These are phyloP conservation scores for Tetrahymena elliotti DNA, from an alignment of 73 alveolate genomes.

Conservation along the genomic window DNA sequence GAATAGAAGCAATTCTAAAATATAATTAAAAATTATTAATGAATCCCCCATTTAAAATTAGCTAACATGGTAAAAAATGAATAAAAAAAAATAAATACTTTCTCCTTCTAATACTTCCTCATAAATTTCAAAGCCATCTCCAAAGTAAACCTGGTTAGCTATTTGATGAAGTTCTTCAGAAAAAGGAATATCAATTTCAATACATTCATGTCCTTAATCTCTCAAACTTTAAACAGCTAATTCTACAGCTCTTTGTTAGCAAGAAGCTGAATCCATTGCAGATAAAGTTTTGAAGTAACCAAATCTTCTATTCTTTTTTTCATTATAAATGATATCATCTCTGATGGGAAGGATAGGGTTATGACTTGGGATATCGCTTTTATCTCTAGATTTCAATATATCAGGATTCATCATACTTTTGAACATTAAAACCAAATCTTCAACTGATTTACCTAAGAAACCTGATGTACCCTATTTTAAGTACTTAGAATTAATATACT, in stretches of 20 bases:
- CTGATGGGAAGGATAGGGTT: neutral
- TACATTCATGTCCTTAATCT: conserved; percentile 38
- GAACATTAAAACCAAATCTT: conserved; percentile 33
- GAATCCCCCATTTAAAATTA: neutral
- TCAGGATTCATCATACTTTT: conserved; percentile 5
- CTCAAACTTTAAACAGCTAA: conserved; percentile 26
- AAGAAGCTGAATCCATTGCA: neutral
- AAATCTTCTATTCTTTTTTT: conserved; percentile 39
- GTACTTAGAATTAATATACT: conserved; percentile 1
- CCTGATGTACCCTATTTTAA: conserved; percentile 28
- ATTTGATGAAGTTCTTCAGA: neutral
- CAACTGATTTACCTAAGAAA: conserved; percentile 51
- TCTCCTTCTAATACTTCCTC: neutral
- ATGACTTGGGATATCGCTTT: neutral
- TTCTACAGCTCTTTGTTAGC: conserved; percentile 44
- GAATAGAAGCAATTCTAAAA: too few species aligned
- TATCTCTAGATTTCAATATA: neutral
- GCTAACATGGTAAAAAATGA: neutral
- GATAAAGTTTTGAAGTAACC: conserved; percentile 53
- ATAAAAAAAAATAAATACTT: neutral
- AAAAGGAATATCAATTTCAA: conserved; percentile 7
- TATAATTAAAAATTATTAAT: too few species aligned
- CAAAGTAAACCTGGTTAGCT: neutral
- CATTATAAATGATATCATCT: neutral
- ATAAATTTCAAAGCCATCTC: neutral